A percentile compares a stretch with the other conserved stretches of the same genome.
phyloP scores from a whole-genome alignment of 148 eudicot genomes.

The Rhododendron simsii region DNA sequence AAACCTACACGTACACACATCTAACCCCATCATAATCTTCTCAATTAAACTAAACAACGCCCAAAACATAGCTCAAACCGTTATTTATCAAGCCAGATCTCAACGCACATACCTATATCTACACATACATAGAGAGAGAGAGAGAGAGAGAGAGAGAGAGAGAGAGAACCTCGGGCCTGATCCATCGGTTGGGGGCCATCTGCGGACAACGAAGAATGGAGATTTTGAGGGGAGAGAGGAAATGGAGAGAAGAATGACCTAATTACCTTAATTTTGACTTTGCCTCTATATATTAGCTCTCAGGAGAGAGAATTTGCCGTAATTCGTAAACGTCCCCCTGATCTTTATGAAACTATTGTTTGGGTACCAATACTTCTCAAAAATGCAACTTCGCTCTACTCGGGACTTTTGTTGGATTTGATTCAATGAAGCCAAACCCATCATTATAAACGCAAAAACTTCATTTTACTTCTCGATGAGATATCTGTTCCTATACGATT shows the following conservation, averaged over 20 bases:
- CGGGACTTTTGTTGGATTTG: too few species aligned
- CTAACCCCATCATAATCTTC: slow-evolving; percentile 20
- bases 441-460: too few species aligned
- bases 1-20: slow-evolving; percentile 38
- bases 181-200: slow-evolving; percentile 43
- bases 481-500: too few species aligned
- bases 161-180: slow-evolving; percentile 70
- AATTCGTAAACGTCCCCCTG: neutral
- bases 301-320: too few species aligned
- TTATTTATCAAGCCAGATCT: neutral
- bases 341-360: neutral
- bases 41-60: neutral
- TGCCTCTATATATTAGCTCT: neutral
- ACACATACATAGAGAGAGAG: neutral
- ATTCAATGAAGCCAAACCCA: too few species aligned
- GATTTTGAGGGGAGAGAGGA: neutral
- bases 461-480: too few species aligned
- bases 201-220: neutral
- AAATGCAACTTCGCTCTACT: neutral
- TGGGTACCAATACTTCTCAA: neutral
- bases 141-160: neutral
- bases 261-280: neutral
- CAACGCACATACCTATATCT: neutral
- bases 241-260: neutral
- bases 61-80: neutral